Conservation (phyloP, 2,329 filamentous ascomycete species). For the Dichotomopilus funicola region DNA sequence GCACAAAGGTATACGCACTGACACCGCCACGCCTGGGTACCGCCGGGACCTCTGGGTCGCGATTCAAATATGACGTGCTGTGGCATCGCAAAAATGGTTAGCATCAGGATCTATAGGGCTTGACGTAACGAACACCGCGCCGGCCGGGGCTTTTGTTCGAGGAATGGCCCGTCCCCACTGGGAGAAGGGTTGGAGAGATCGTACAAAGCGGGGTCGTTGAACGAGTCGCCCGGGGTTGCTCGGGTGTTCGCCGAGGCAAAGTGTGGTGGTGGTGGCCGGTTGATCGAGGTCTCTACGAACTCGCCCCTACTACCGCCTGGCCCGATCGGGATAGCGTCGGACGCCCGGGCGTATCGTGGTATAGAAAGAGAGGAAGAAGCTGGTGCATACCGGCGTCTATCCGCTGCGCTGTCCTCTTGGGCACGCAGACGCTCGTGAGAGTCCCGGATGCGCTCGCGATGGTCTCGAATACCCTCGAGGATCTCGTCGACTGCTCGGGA, state of each 20-base stretch:
- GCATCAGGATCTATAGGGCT: not conserved
- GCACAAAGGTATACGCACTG: slow-evolving; percentile 7
- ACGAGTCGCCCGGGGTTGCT: slow-evolving; percentile 29
- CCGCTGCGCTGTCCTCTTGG: slow-evolving; percentile 23
- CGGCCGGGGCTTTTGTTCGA: too few relatives aligned
- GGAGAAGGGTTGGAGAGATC: slow-evolving; percentile 25
- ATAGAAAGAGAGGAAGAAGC: slow-evolving; percentile 1
- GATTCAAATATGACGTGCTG: slow-evolving; percentile 23
- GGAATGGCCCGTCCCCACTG: not conserved
- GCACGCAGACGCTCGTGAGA: slow-evolving; percentile 27
- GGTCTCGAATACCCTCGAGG: slow-evolving; percentile 31
- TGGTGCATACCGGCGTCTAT: slow-evolving; percentile 21
- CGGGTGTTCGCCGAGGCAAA: too few relatives aligned
- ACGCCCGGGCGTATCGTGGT: too few relatives aligned
- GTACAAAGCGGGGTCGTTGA: slow-evolving; percentile 39
- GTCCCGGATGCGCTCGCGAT: slow-evolving; percentile 30
- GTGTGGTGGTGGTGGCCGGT: too few relatives aligned
- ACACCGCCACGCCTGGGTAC: too few relatives aligned
- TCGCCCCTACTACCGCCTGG: too few relatives aligned
- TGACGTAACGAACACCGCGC: too few relatives aligned
- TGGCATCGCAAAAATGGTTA: slow-evolving; percentile 14
- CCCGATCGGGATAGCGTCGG: too few relatives aligned
- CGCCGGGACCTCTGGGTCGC: slow-evolving; percentile 23
- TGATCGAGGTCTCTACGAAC: too few relatives aligned
- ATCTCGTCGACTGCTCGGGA: slow-evolving; percentile 31